These are phyloP conservation scores for Saccharum hybrid DNA, from an alignment of 202 grass and related monocot genomes.

Conservation along the genomic window DNA sequence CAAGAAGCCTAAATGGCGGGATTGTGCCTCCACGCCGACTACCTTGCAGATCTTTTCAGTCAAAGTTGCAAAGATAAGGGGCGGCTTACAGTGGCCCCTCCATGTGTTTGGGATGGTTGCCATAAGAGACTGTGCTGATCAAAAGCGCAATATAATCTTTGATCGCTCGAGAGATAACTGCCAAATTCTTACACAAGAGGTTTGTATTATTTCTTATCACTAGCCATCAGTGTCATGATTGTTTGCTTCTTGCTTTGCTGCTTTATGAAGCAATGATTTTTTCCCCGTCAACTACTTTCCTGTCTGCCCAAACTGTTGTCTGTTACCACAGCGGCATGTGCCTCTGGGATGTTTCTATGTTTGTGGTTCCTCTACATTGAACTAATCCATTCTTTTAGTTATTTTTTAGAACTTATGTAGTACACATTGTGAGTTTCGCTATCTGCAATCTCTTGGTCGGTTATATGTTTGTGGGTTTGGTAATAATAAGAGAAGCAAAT, in stretches of 20 bases:
- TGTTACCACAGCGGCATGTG: neutral
- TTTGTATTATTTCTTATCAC: neutral
- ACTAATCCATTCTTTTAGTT: neutral
- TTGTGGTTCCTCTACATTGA: too few relatives aligned
- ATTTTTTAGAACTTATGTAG: neutral
- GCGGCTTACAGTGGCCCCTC: neutral
- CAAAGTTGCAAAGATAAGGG: neutral
- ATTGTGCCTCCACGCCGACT: rapidly evolving
- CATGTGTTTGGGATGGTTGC: constrained; percentile 1
- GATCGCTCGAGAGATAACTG: neutral
- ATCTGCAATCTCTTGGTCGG: neutral
- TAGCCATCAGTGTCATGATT: neutral
- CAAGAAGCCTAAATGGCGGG: neutral
- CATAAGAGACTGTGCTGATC: neutral
- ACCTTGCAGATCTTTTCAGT: neutral
- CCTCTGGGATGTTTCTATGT: too few relatives aligned
- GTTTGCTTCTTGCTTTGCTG: neutral
- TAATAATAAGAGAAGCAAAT: neutral
- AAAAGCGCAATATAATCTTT: neutral
- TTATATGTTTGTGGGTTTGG: neutral
- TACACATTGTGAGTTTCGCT: neutral
- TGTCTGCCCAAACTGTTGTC: neutral
- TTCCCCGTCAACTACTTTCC: neutral
- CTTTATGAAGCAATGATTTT: neutral
- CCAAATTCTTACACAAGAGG: neutral